Conservation (phyloP, 345 rosid species). For the Noccaea bulbosa region DNA sequence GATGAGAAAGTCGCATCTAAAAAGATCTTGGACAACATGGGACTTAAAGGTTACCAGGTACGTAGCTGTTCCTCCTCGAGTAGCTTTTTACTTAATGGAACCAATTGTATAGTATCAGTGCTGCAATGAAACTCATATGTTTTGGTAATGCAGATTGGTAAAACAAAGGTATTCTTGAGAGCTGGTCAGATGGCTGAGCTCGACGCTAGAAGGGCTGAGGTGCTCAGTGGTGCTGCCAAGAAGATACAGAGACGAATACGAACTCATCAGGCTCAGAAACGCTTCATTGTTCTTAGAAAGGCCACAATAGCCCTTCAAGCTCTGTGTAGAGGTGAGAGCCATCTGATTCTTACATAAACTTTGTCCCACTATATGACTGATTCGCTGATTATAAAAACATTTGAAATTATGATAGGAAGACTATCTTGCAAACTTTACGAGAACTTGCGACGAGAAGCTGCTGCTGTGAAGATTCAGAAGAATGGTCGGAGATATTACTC, state of each 20-base stretch:
- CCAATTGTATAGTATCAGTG: background rate
- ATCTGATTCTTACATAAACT: constrained; percentile 3
- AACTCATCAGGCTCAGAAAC: constrained; percentile 71
- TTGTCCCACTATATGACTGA: background rate
- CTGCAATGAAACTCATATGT: constrained; percentile 7
- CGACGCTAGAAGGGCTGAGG: constrained; percentile 82
- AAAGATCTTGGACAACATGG: constrained; percentile 82
- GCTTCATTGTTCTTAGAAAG: constrained; percentile 68
- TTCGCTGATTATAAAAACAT: background rate
- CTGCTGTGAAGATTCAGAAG: constrained; percentile 78
- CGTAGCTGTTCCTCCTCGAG: background rate
- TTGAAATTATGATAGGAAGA: constrained; percentile 52
- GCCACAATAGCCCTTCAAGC: constrained; percentile 67
- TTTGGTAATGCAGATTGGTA: constrained; percentile 72
- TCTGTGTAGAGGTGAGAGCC: constrained; percentile 66
- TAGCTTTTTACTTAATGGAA: constrained; percentile 19
- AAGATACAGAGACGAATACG: constrained; percentile 73
- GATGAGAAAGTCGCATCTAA: constrained; percentile 76
- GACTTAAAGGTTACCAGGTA: constrained; percentile 95
- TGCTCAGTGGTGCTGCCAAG: constrained; percentile 82
- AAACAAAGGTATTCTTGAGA: constrained; percentile 91
- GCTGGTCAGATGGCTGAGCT: constrained; percentile 99
- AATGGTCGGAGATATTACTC: constrained; percentile 53
- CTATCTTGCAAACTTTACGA: constrained; percentile 62
- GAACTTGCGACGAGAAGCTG: constrained; percentile 57